Evolutionary conservation across 768 basidiomycete genomes (phyloP), one percentile per base, ranked within the genome.

Genomic region (Suillus alpinus): DNA sequence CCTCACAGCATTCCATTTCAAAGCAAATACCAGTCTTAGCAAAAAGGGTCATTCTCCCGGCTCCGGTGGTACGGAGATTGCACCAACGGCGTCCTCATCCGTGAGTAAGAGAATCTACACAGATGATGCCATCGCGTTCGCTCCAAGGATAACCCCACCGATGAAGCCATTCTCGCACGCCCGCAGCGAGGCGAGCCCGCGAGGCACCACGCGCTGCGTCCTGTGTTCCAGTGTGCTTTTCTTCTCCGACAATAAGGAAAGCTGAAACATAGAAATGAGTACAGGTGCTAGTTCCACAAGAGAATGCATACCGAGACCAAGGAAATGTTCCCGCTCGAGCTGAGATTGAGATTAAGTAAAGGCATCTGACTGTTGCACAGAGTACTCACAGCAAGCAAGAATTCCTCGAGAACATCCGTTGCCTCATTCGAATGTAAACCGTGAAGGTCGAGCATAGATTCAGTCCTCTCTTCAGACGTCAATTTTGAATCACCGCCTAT

Each of bases 81-180:
- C 51, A n/a, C 31, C n/a, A 20, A 51, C 12, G 12, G n/a, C 34
- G n/a, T 18, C 39, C 46, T 76, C 65, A 74, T 6, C 79, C 74
- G 64, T 95, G 94, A 32, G 91, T 94, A 64, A 92, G 77, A 26
- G 89, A 77, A 73, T 98, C 95, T 53, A 97, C 85, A 72, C 91
- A 95, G 58, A 97, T 84, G 56, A 94, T 86, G 2, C 95, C 95
- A 68, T 92, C 92, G 8, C 88, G 85, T 72, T 97, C 95, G 73
- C 83, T 90, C 95, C 95, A 97, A 18, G 95, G 92, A 77, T 95
- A 98, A 59, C 92, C 92, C 93, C 94, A 98, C 59, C 90, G 85
- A 67, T 94, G 91, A 50, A 98, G 75, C 89, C 90, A 96, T 68
- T 94, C 92, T 62, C 92, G 88, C 46, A 97, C 88, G 10, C 91